A percentile compares a stretch with the other conserved stretches of the same genome.
These are phyloP conservation scores for Podosphaera aphanis DNA, from an alignment of 2,329 filamentous ascomycete species.

Conservation along the genomic window DNA sequence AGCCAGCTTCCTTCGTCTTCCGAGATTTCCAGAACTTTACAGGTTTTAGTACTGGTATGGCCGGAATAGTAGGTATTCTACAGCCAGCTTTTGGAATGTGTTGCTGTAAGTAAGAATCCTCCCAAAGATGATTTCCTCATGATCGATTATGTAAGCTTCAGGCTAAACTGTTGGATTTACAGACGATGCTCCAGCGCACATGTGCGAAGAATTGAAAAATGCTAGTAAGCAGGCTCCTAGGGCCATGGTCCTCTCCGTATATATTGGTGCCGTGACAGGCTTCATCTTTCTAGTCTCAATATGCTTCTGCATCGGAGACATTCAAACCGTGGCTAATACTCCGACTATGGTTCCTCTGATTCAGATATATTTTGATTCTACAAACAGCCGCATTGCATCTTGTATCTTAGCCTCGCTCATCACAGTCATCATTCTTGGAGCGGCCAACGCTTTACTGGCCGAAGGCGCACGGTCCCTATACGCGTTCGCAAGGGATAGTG, in stretches of 20 bases:
- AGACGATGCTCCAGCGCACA: slow-evolving; percentile 21
- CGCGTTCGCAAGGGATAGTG: slow-evolving; percentile 21
- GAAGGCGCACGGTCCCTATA: slow-evolving; percentile 21
- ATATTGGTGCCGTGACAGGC: slow-evolving; percentile 21
- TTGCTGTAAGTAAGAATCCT: slow-evolving; percentile 16
- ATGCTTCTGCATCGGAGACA: slow-evolving; percentile 16
- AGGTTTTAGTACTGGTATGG: slow-evolving; percentile 26
- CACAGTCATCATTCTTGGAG: slow-evolving; percentile 19
- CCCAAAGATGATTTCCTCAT: neutral
- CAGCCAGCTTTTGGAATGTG: slow-evolving; percentile 32
- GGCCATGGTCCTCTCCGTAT: slow-evolving; percentile 24
- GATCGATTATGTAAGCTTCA: too few relatives aligned
- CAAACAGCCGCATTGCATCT: slow-evolving; percentile 17
- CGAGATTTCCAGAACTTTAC: slow-evolving; percentile 28
- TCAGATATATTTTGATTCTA: slow-evolving; percentile 25
- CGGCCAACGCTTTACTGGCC: slow-evolving; percentile 17
- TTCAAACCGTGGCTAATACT: slow-evolving; percentile 18
- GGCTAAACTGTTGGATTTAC: neutral
- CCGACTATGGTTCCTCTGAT: slow-evolving; percentile 24
- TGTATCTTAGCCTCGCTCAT: slow-evolving; percentile 19
- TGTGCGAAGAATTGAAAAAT: slow-evolving; percentile 23
- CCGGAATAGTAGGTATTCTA: slow-evolving; percentile 28
- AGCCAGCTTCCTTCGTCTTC: slow-evolving; percentile 30
- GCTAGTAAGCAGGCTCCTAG: slow-evolving; percentile 25
- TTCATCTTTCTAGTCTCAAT: slow-evolving; percentile 19